Evolutionary conservation across 225 moss, liverwort and hornwort species (phyloP).

Genomic region (Anthoceros angustus): DNA sequence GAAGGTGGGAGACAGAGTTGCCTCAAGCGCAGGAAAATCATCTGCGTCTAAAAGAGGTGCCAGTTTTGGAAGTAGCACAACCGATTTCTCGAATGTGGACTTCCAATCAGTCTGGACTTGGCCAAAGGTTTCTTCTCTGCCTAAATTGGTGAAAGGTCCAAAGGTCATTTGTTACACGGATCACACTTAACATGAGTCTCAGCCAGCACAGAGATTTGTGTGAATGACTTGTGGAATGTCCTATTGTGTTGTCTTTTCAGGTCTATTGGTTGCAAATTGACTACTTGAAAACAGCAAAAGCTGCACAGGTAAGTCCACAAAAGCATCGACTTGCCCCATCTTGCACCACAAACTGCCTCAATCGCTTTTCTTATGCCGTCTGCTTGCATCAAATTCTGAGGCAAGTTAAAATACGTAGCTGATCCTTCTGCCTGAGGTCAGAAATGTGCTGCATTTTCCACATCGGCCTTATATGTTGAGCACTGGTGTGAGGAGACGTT

Average conservation of each 20-base stretch:
- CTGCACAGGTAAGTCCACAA: constrained; percentile 58
- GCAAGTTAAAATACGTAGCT: background rate
- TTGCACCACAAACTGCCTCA: background rate
- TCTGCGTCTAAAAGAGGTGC: background rate
- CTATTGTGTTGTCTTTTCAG: constrained; percentile 22
- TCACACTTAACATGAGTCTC: no score
- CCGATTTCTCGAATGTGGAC: background rate
- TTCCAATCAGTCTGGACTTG: background rate
- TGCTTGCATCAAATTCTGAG: background rate
- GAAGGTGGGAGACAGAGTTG: background rate
- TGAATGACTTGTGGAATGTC: background rate
- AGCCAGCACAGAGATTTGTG: background rate
- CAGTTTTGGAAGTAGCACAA: background rate
- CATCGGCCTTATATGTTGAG: constrained; percentile 77
- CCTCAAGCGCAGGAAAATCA: background rate
- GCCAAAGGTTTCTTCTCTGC: background rate
- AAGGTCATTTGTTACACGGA: no score
- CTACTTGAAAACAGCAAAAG: constrained; percentile 75
- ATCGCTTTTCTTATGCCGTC: background rate
- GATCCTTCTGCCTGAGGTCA: constrained; percentile 13
- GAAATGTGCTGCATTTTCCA: constrained; percentile 90
- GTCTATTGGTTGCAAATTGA: constrained; percentile 94
- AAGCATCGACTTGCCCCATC: background rate
- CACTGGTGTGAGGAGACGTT: constrained; percentile 84
- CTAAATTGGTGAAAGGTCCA: background rate